A percentile compares a stretch with the other conserved stretches of the same genome.
Evolutionary conservation across 164 flowering plant species (phyloP).

Genomic region (Protea cynaroides): DNA sequence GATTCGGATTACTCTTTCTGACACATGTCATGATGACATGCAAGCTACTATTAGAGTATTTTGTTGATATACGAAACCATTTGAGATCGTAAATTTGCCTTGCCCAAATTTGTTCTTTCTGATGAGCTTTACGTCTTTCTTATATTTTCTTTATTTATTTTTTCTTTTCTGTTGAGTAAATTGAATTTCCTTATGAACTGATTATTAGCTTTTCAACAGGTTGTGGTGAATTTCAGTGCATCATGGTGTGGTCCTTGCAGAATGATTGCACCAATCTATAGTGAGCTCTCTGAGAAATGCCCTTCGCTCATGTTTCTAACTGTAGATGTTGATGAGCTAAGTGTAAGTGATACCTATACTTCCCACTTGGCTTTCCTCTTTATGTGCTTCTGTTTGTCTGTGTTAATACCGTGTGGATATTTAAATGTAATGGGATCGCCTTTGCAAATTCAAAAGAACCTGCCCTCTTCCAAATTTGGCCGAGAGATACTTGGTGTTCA

Average conservation of each 20-base stretch:
- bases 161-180: not conserved
- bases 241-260: slow-evolving; percentile 98
- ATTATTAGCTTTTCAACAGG: slow-evolving; percentile 37
- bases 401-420: too few relatives aligned
- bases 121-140: too few relatives aligned
- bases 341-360: slow-evolving; percentile 43
- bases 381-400: not conserved
- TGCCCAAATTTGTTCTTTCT: too few relatives aligned
- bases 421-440: too few relatives aligned
- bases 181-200: not conserved
- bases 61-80: too few relatives aligned
- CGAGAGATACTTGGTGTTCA: too few relatives aligned
- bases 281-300: slow-evolving; percentile 69
- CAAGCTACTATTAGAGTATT: too few relatives aligned
- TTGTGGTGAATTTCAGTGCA: slow-evolving; percentile 89
- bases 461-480: too few relatives aligned
- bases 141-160: not conserved
- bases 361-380: not conserved
- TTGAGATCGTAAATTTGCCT: too few relatives aligned
- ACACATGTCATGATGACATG: too few relatives aligned
- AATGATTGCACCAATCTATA: slow-evolving; percentile 61
- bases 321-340: slow-evolving; percentile 87
- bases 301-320: slow-evolving; percentile 60
- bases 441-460: too few relatives aligned
- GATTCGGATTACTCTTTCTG: too few relatives aligned